These are phyloP conservation scores for Penicillium sp. DNA, from an alignment of 2,329 filamentous ascomycete genomes.

Conservation along the genomic window DNA sequence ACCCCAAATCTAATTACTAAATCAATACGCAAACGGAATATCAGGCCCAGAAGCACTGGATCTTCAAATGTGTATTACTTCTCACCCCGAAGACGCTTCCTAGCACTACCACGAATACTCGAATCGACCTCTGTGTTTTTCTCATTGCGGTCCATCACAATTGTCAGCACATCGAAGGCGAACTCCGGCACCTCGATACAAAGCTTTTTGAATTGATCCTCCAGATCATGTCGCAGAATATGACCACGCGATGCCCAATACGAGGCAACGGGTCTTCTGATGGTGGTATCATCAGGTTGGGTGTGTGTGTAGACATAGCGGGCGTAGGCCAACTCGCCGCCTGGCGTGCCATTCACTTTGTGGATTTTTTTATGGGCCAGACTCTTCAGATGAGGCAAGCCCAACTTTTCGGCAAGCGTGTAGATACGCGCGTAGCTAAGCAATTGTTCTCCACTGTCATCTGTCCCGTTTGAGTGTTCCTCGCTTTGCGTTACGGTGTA, in stretches of 20 bases:
- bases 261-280: conserved; percentile 80
- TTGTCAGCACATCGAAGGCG: conserved; percentile 82
- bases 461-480: conserved; percentile 62
- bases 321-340: conserved; percentile 88
- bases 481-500: conserved; percentile 74
- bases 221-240: conserved; percentile 79
- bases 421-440: conserved; percentile 88
- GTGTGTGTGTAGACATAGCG: conserved; percentile 86
- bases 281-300: conserved; percentile 64
- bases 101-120: conserved; percentile 35
- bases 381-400: conserved; percentile 66
- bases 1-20: background rate
- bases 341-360: conserved; percentile 81
- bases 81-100: conserved; percentile 37
- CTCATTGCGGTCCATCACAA: conserved; percentile 48
- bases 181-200: conserved; percentile 91
- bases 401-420: conserved; percentile 80
- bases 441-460: conserved; percentile 78
- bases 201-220: conserved; percentile 78
- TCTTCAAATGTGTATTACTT: background rate
- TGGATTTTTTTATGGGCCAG: conserved; percentile 89
- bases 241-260: conserved; percentile 86
- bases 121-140: conserved; percentile 41
- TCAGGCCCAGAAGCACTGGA: background rate
- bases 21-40: background rate